phyloP scores from a whole-genome alignment of 2,329 filamentous ascomycete species.

The Aspergillus candidus region DNA sequence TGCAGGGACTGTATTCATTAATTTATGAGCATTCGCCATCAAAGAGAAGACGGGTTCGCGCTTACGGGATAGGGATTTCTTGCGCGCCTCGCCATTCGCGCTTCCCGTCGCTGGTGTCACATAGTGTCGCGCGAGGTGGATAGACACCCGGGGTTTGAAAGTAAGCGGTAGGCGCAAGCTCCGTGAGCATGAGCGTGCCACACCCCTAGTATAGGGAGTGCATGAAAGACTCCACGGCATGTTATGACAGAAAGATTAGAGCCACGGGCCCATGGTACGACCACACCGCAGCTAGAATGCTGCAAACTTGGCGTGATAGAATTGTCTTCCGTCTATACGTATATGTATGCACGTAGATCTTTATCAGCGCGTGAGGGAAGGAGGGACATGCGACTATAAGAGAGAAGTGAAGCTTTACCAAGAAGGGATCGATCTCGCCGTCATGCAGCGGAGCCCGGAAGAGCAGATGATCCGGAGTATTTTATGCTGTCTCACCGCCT shows the following conservation, averaged over 20 bases:
- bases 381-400: not conserved
- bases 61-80: slow-evolving; percentile 26
- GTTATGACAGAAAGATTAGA: slow-evolving; percentile 5
- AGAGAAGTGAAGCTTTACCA: slow-evolving; percentile 10
- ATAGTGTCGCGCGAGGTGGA: slow-evolving; percentile 8
- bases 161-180: slow-evolving; percentile 18
- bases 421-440: not conserved
- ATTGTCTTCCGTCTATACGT: not conserved
- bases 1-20: slow-evolving; percentile 29
- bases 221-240: slow-evolving; percentile 26
- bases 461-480: slow-evolving; percentile 4
- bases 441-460: slow-evolving; percentile 11
- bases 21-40: slow-evolving; percentile 3
- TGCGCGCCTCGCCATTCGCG: slow-evolving; percentile 3
- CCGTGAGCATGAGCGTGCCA: slow-evolving; percentile 20
- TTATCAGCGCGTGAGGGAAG: not conserved
- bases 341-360: not conserved
- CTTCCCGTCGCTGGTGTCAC: slow-evolving; percentile 10
- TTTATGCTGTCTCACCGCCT: slow-evolving; percentile 11
- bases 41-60: not conserved
- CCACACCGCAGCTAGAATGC: slow-evolving; percentile 10
- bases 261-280: slow-evolving; percentile 17
- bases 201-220: slow-evolving; percentile 28
- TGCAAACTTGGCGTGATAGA: not conserved
- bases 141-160: slow-evolving; percentile 11